These are phyloP conservation scores for Lasiosphaeria ovina DNA, from an alignment of 495 filamentous ascomycete genomes.

Conservation along the genomic window DNA sequence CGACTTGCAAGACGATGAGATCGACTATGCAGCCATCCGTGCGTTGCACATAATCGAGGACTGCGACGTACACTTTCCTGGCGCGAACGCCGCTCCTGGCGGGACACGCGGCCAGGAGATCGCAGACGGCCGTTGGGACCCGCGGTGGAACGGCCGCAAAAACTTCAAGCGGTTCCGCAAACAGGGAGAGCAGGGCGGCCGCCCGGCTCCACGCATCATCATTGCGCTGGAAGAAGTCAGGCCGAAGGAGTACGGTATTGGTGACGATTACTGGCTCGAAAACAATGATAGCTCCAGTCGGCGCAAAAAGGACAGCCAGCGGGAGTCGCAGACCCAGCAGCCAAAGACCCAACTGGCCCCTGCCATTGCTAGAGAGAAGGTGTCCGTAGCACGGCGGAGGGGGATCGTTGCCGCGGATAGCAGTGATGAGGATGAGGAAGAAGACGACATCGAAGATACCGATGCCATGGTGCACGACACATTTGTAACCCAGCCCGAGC, in stretches of 20 bases:
- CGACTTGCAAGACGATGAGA: conserved; percentile 50
- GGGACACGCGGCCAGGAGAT: conserved; percentile 41
- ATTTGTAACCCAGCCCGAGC: conserved; percentile 13
- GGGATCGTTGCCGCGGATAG: conserved; percentile 33
- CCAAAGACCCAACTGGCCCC: conserved; percentile 6
- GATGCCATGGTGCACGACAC: conserved; percentile 3
- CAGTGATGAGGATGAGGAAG: conserved; percentile 39
- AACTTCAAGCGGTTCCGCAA: conserved; percentile 93
- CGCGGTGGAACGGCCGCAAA: conserved; percentile 89
- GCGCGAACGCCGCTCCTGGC: conserved; percentile 11
- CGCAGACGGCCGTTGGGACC: conserved; percentile 72
- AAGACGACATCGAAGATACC: conserved; percentile 3
- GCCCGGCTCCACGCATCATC: conserved; percentile 58
- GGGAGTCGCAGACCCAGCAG: conserved; percentile 13
- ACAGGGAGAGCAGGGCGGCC: conserved; percentile 51
- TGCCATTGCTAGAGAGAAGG: neutral
- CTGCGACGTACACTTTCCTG: conserved; percentile 59
- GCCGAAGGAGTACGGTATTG: conserved; percentile 76
- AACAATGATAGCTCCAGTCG: conserved; percentile 24
- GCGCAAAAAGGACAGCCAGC: conserved; percentile 29
- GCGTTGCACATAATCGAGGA: conserved; percentile 77
- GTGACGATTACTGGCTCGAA: conserved; percentile 78
- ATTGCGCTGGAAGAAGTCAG: conserved; percentile 77
- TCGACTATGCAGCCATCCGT: conserved; percentile 69
- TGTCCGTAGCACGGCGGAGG: conserved; percentile 13